Conservation (phyloP, 2,329 filamentous ascomycete genomes). For the Diaporthe humulicola region DNA sequence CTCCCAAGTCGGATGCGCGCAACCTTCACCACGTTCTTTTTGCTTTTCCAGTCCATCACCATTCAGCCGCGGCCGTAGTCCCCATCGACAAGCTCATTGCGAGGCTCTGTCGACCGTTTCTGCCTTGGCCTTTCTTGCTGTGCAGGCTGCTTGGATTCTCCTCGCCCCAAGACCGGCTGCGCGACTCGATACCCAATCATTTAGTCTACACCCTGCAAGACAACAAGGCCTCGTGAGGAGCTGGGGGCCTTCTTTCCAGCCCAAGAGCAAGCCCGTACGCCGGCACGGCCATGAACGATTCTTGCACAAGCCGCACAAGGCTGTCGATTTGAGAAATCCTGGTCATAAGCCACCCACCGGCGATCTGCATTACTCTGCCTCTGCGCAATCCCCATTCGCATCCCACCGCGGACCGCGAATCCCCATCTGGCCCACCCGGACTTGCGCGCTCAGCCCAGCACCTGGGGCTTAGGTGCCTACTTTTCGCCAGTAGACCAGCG, state of each 20-base stretch:
- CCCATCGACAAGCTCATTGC: not conserved
- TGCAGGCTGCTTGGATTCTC: constrained; percentile 6
- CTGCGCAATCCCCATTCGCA: constrained; percentile 19
- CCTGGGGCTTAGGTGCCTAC: constrained; percentile 32
- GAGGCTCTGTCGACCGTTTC: not conserved
- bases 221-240: constrained; percentile 10
- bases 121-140: not conserved
- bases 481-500: not conserved
- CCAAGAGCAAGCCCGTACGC: constrained; percentile 18
- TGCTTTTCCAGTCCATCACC: constrained; percentile 15
- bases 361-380: constrained; percentile 34
- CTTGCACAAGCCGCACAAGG: constrained; percentile 31
- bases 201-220: not conserved
- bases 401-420: constrained; percentile 26
- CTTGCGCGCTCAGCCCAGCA: constrained; percentile 31
- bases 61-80: not conserved
- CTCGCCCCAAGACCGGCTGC: constrained; percentile 20
- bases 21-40: constrained; percentile 6
- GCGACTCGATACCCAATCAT: constrained; percentile 29
- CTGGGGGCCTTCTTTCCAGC: not conserved
- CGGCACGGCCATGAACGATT: constrained; percentile 28
- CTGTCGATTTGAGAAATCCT: constrained; percentile 24
- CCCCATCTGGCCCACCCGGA: constrained; percentile 29
- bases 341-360: constrained; percentile 18
- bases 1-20: constrained; percentile 26